These are phyloP conservation scores for Boletus subcaerulescens DNA, from an alignment of 768 basidiomycete genomes.

Conservation along the genomic window DNA sequence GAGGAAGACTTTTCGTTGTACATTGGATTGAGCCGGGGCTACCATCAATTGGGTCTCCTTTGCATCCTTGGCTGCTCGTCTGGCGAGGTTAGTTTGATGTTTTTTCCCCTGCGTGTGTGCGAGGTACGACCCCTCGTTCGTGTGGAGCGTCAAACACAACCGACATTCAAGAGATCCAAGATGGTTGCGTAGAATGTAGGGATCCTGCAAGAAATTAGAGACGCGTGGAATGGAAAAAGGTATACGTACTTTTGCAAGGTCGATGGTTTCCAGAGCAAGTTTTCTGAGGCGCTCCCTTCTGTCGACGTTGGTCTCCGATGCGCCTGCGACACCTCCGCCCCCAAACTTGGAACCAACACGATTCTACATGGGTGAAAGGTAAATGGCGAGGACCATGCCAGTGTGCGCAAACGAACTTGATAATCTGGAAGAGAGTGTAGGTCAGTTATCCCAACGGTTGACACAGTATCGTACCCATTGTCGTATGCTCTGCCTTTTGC, in stretches of 20 bases:
- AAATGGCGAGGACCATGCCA: not conserved
- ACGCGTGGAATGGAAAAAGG: not conserved
- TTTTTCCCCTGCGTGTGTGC: slow-evolving; percentile 99
- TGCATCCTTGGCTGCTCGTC: slow-evolving; percentile 95
- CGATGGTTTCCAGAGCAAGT: slow-evolving; percentile 95
- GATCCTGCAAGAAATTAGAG: slow-evolving; percentile 59
- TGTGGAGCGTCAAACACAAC: slow-evolving; percentile 94
- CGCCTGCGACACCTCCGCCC: slow-evolving; percentile 93
- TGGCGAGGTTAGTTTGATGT: slow-evolving; percentile 96
- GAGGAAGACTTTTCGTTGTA: slow-evolving; percentile 92
- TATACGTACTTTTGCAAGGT: slow-evolving; percentile 82
- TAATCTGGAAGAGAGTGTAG: slow-evolving; percentile 46
- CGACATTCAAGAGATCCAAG: slow-evolving; percentile 98
- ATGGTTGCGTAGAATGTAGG: slow-evolving; percentile 98
- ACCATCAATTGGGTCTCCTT: slow-evolving; percentile 92
- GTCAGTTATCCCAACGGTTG: slow-evolving; percentile 2
- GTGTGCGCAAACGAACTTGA: slow-evolving; percentile 46
- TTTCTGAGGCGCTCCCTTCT: slow-evolving; percentile 91
- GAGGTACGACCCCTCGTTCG: slow-evolving; percentile 99
- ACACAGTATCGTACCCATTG: slow-evolving; percentile 31
- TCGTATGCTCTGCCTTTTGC: not conserved
- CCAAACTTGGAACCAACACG: slow-evolving; percentile 95
- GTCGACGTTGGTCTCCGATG: slow-evolving; percentile 93
- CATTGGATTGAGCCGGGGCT: slow-evolving; percentile 70
- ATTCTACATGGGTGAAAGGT: slow-evolving; percentile 52